These are phyloP conservation scores for Gentiana macrophylla DNA, from an alignment of 257 asterid species.

Conservation along the genomic window DNA sequence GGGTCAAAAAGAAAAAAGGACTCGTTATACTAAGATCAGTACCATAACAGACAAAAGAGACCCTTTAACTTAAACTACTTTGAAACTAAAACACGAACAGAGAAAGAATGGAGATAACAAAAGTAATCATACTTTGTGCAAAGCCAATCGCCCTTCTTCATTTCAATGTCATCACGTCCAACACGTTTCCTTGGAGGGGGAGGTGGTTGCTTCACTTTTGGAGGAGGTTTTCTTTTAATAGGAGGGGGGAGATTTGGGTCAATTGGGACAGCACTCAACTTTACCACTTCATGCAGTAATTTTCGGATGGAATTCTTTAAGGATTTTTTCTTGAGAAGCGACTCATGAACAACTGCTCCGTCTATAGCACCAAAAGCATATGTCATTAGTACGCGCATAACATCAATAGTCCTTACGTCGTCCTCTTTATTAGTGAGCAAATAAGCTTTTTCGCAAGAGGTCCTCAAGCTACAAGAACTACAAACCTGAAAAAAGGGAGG, in stretches of 20 bases:
- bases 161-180: constrained; percentile 84
- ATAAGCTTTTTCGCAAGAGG: constrained; percentile 87
- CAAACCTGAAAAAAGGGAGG: constrained; percentile 51
- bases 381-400: constrained; percentile 72
- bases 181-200: constrained; percentile 80
- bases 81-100: neutral
- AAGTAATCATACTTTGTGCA: constrained; percentile 67
- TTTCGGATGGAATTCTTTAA: constrained; percentile 70
- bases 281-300: constrained; percentile 80
- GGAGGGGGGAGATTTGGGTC: constrained; percentile 97
- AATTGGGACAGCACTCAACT: constrained; percentile 88
- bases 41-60: no score
- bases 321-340: constrained; percentile 59
- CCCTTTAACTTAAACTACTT: neutral
- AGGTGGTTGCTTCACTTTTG: constrained; percentile 91
- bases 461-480: constrained; percentile 90
- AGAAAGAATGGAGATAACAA: neutral
- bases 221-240: constrained; percentile 66
- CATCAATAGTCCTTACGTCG: constrained; percentile 82
- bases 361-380: constrained; percentile 72
- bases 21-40: no score
- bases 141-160: constrained; percentile 99
- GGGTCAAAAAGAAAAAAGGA: no score
- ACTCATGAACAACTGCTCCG: constrained; percentile 53
- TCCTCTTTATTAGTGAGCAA: constrained; percentile 88